These are phyloP conservation scores for Entomortierella parvispora DNA, from an alignment of 192 early-diverging fungal species.

Conservation along the genomic window DNA sequence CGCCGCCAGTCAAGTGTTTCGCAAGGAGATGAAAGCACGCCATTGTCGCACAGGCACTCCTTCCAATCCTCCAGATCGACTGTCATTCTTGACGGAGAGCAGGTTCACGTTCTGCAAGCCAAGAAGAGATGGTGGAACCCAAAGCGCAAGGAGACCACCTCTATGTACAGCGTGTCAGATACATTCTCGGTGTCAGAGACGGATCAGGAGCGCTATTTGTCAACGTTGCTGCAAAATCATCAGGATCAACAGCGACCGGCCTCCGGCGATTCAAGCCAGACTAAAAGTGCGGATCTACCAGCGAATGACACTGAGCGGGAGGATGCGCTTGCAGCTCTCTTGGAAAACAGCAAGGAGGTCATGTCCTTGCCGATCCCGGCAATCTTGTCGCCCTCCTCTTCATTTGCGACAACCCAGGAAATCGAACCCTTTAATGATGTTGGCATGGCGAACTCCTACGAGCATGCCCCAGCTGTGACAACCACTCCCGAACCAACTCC, in stretches of 20 bases:
- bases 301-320: neutral
- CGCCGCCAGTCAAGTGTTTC: no score
- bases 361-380: conserved; percentile 5
- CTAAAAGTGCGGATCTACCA: neutral
- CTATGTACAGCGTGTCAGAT: conserved; percentile 14
- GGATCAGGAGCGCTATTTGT: conserved; percentile 37
- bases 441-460: no score
- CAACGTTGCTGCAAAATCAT: conserved; percentile 7
- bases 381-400: neutral
- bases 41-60: neutral
- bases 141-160: conserved; percentile 36
- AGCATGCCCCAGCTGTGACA: no score
- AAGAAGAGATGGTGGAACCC: conserved; percentile 44
- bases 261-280: no score
- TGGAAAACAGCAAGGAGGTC: conserved; percentile 4
- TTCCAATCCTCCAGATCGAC: conserved; percentile 27
- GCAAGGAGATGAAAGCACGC: neutral
- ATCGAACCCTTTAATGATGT: no score
- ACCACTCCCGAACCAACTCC: no score
- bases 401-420: neutral
- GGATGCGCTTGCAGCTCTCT: neutral
- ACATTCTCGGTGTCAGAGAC: conserved; percentile 19
- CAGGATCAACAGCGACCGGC: neutral
- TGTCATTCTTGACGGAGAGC: neutral
- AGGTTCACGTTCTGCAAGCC: conserved; percentile 31